Evolutionary conservation across 2,329 filamentous ascomycete species (phyloP), one percentile per base, ranked within the genome.

Genomic region (Aureobasidium sp.): DNA sequence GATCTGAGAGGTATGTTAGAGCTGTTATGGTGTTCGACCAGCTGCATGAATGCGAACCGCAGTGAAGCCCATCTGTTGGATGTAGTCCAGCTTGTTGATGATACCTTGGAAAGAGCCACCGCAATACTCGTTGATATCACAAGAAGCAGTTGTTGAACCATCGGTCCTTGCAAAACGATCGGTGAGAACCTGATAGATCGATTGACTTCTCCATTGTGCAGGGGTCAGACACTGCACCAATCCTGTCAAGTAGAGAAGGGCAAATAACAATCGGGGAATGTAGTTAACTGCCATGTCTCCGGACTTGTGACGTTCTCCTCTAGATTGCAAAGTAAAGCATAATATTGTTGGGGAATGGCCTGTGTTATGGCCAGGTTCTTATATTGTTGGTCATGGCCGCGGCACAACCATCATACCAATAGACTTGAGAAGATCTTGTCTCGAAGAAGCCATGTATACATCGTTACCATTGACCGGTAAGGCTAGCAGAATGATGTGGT

Each of bases 31-130:
- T 5, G 8, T 30, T 32, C 13, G 42, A 16, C 9, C 9, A 15
- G 34, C 13, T 32, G 16, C 1, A 6, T 21, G 62, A 74, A 76
- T 34, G 68, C 81, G 67, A 67, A 84, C 74, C 42, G 82, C 82
- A 59, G 80, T 80, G 64, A 84, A 85, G 32, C 82, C 83, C 79
- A 85, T 82, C 44, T 78, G 77, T 67, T 83, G 77, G 69, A 87
- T 86, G 69, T 86, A 86, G 69, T 86, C 84, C 42, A 87, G 78
- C 65, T 83, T 78, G 63, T 81, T 77, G 65, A 80, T 77, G 34
- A 87, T 76, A 9, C 85, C 85, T 60, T 75, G 71, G 69, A 81
- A 88, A 0, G 81, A 83, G 16, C 85, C 85, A 41, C 83, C 83
- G 65, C 85, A 87, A 71, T 86, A 86, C 27, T 70, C 58, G 3